Evolutionary conservation across 345 rosid species (phyloP).

Genomic region (Alliaria petiolata): DNA sequence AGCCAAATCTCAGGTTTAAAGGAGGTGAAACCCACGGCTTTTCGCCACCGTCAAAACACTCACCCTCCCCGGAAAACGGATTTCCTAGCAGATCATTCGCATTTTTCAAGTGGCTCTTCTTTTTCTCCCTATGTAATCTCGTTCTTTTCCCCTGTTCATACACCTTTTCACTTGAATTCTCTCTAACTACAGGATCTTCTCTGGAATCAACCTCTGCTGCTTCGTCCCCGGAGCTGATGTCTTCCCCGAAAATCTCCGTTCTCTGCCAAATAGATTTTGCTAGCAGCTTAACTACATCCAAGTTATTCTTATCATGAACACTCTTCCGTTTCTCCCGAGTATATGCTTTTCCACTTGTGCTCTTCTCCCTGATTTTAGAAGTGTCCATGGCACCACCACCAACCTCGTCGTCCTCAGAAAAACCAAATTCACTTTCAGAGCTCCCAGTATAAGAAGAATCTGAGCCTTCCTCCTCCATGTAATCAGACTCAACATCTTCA

Average conservation of each 20-base stretch:
- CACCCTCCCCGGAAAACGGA: neutral
- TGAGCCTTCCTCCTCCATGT: conserved; percentile 2
- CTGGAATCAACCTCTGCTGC: neutral
- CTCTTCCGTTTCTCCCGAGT: neutral
- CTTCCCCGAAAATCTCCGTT: neutral
- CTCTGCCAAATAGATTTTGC: conserved; percentile 22
- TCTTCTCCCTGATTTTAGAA: conserved; percentile 7
- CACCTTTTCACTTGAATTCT: conserved; percentile 6
- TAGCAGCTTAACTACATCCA: conserved; percentile 4
- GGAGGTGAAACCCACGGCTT: conserved; percentile 18
- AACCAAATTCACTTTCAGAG: conserved; percentile 18
- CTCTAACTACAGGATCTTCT: conserved; percentile 1
- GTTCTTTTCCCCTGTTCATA: conserved; percentile 6
- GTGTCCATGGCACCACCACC: neutral
- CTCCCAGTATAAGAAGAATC: conserved; percentile 14
- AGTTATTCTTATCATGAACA: neutral
- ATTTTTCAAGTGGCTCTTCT: neutral
- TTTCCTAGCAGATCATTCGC: neutral
- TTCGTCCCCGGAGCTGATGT: neutral
- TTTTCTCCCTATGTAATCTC: conserved; percentile 10
- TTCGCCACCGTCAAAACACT: neutral
- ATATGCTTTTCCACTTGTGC: neutral
- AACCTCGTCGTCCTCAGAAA: conserved; percentile 27
- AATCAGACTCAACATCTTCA: conserved; percentile 18
- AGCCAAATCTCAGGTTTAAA: conserved; percentile 41